Conservation (phyloP, 2,329 filamentous ascomycete species). For the Alternaria rosae region DNA sequence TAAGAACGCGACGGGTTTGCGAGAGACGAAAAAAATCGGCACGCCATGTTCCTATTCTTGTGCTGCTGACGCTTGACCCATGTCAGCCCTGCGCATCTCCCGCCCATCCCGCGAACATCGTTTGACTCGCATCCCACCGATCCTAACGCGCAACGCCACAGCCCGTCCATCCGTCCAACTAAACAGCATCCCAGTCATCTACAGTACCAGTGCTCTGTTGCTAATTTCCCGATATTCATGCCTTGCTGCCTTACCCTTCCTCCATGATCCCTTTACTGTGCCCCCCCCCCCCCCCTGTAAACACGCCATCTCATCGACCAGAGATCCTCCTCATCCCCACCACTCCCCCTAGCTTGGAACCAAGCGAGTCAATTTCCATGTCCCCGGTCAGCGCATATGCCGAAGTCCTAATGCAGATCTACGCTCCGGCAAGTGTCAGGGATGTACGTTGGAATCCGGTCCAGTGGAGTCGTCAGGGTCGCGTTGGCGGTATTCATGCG, state of each 20-base stretch:
- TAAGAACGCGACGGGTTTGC: not conserved
- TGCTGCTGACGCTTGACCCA: not conserved
- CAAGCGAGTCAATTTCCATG: slow-evolving; percentile 1
- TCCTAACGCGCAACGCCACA: not conserved
- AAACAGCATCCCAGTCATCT: not conserved
- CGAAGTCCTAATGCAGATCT: slow-evolving; percentile 3
- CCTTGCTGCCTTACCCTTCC: not conserved
- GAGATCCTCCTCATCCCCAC: not conserved
- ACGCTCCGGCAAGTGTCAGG: not conserved
- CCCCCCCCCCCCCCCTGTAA: not conserved
- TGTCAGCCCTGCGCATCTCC: slow-evolving; percentile 7
- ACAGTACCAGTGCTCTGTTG: not conserved
- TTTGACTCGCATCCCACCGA: slow-evolving; percentile 4
- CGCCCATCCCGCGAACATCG: slow-evolving; percentile 1
- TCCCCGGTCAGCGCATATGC: not conserved
- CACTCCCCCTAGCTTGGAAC: not conserved
- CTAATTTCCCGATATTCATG: slow-evolving; percentile 8
- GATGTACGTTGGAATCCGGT: not conserved
- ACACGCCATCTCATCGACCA: slow-evolving; percentile 4
- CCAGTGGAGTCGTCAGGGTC: slow-evolving; percentile 2
- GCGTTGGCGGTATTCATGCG: slow-evolving; percentile 10
- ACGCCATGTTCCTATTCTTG: not conserved
- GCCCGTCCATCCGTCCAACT: not conserved
- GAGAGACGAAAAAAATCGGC: not conserved
- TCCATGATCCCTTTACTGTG: not conserved